Evolutionary conservation across 495 filamentous ascomycete species (phyloP).

Genomic region (Elaphomyces granulatus): DNA sequence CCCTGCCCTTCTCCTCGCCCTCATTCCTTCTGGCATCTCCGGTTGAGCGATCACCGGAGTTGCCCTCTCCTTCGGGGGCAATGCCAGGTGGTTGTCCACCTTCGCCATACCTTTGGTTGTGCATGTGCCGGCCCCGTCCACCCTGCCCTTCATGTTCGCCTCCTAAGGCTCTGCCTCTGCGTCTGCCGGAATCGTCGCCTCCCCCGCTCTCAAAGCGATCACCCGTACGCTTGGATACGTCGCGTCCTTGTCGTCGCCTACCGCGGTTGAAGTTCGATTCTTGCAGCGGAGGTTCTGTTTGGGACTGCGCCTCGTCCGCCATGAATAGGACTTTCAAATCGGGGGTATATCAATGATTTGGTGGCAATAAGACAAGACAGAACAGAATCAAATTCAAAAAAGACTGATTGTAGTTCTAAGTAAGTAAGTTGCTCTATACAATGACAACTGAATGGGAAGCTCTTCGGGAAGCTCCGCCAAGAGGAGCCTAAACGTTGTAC

Average conservation of each 20-base stretch:
- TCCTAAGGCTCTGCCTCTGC: neutral
- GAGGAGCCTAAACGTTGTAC: too few species aligned
- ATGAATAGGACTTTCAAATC: too few species aligned
- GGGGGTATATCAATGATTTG: too few species aligned
- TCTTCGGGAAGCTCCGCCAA: too few species aligned
- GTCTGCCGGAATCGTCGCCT: constrained; percentile 2
- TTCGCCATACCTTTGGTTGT: neutral
- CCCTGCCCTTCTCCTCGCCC: constrained; percentile 13
- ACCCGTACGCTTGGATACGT: neutral
- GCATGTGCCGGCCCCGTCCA: neutral
- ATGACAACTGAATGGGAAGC: too few species aligned
- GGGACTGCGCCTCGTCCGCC: too few species aligned
- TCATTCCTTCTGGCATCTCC: constrained; percentile 22
- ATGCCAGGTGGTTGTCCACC: constrained; percentile 1
- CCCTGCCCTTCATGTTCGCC: neutral
- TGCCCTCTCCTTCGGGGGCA: constrained; percentile 15
- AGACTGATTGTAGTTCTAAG: too few species aligned
- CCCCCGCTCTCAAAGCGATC: neutral
- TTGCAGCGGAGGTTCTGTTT: too few species aligned
- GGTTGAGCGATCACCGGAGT: constrained; percentile 27
- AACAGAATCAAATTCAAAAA: too few species aligned
- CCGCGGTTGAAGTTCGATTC: constrained; percentile 4
- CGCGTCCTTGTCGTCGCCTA: constrained; percentile 9
- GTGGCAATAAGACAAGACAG: too few species aligned
- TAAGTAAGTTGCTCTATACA: too few species aligned